Evolutionary conservation across 352 stramenopile species (phyloP).

Genomic region (Phytopythium cucurbitacearum): DNA sequence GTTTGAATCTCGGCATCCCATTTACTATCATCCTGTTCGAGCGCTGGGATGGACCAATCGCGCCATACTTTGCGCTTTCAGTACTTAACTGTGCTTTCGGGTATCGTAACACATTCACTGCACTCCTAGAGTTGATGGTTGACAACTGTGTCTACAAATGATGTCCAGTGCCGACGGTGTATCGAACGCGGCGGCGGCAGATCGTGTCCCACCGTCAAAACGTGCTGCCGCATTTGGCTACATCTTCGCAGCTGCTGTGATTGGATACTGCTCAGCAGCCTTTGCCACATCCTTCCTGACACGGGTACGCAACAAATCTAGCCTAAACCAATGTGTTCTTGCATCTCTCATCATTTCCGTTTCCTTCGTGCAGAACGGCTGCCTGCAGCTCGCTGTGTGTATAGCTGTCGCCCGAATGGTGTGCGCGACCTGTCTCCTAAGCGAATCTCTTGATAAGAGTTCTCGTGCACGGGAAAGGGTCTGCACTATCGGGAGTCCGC

Average conservation of each 20-base stretch:
- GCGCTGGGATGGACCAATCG: slow-evolving; percentile 42
- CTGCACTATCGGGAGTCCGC: slow-evolving; percentile 41
- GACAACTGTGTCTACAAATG: background rate
- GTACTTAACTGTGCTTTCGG: slow-evolving; percentile 53
- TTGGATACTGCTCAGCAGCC: slow-evolving; percentile 50
- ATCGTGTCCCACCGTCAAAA: slow-evolving; percentile 47
- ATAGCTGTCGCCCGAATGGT: slow-evolving; percentile 45
- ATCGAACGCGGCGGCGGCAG: slow-evolving; percentile 47
- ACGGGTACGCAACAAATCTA: slow-evolving; percentile 18
- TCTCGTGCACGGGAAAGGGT: slow-evolving; percentile 16
- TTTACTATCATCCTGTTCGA: slow-evolving; percentile 70
- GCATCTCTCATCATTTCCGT: background rate
- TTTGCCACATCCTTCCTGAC: slow-evolving; percentile 51
- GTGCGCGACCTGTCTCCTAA: slow-evolving; percentile 45
- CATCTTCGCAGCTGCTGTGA: slow-evolving; percentile 45
- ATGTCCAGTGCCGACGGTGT: slow-evolving; percentile 43
- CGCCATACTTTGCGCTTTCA: slow-evolving; percentile 56
- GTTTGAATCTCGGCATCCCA: slow-evolving; percentile 48
- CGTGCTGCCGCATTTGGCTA: slow-evolving; percentile 54
- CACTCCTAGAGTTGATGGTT: background rate
- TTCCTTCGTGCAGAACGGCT: slow-evolving; percentile 25
- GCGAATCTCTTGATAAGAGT: slow-evolving; percentile 43
- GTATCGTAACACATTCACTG: slow-evolving; percentile 15
- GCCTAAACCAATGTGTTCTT: background rate
- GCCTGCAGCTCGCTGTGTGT: slow-evolving; percentile 30